These are phyloP conservation scores for Blastomyces gilchristii DNA, from an alignment of 2,329 filamentous ascomycete species.

Conservation along the genomic window DNA sequence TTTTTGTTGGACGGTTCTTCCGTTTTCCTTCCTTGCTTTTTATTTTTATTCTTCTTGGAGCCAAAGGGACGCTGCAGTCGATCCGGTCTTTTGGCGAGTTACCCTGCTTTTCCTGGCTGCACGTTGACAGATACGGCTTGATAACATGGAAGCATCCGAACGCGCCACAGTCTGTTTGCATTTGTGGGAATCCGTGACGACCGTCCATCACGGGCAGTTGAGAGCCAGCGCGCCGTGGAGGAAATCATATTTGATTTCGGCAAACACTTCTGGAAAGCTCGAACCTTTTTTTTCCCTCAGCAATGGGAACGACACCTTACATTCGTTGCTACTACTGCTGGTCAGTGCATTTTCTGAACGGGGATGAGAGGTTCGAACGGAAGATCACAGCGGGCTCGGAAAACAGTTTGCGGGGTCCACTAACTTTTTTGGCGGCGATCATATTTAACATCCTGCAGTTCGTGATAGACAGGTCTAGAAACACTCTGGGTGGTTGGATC, in stretches of 20 bases:
- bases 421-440: not conserved
- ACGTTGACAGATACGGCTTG: not conserved
- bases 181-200: too few species aligned
- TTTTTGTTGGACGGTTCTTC: not conserved
- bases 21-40: not conserved
- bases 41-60: not conserved
- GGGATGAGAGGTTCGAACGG: not conserved
- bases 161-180: not conserved
- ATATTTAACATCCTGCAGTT: not conserved
- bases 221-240: not conserved
- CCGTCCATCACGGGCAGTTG: not conserved
- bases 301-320: not conserved
- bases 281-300: not conserved
- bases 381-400: not conserved
- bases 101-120: not conserved
- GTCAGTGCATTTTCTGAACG: not conserved
- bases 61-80: not conserved
- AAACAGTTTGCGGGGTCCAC: not conserved
- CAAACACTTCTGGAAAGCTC: not conserved
- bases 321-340: not conserved
- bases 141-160: not conserved
- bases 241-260: not conserved
- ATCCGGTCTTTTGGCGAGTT: not conserved
- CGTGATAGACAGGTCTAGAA: not conserved
- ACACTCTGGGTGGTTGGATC: not conserved